These are phyloP conservation scores for Globisporangium emineosum DNA, from an alignment of 352 stramenopile species.

Conservation along the genomic window DNA sequence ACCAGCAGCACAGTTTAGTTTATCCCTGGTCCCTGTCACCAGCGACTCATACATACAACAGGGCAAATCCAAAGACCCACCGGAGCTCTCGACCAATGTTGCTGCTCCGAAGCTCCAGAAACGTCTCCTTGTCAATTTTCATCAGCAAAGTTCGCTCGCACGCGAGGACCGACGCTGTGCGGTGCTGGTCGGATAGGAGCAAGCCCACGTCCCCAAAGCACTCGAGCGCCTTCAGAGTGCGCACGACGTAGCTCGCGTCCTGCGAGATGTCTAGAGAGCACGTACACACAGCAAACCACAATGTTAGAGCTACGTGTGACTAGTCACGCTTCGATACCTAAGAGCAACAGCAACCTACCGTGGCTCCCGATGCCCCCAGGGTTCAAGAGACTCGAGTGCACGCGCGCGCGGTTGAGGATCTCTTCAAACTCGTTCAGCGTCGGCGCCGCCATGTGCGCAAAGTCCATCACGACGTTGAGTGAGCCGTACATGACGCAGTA, in stretches of 20 bases:
- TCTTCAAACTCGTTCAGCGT: conserved; percentile 72
- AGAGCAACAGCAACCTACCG: conserved; percentile 19
- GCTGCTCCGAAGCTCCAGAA: conserved; percentile 53
- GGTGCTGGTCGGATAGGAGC: conserved; percentile 48
- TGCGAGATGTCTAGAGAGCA: conserved; percentile 19
- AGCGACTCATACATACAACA: neutral
- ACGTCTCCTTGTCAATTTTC: conserved; percentile 65
- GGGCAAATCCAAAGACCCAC: conserved; percentile 21
- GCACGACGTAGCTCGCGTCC: conserved; percentile 57
- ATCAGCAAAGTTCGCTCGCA: conserved; percentile 67
- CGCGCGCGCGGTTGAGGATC: conserved; percentile 61
- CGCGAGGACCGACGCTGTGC: conserved; percentile 65
- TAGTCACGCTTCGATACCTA: neutral
- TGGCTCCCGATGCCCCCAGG: conserved; percentile 32
- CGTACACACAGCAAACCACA: neutral
- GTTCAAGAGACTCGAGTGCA: conserved; percentile 68
- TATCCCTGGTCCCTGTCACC: neutral
- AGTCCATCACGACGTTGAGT: conserved; percentile 72
- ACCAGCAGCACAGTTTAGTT: neutral
- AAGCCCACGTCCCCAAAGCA: conserved; percentile 72
- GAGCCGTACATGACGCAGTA: conserved; percentile 78
- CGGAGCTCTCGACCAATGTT: conserved; percentile 53
- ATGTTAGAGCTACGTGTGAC: neutral
- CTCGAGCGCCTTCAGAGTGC: conserved; percentile 59
- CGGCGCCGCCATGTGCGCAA: conserved; percentile 58